Evolutionary conservation across 306 rosid genomes (phyloP).

Genomic region (Pachyrhizus erosus): DNA sequence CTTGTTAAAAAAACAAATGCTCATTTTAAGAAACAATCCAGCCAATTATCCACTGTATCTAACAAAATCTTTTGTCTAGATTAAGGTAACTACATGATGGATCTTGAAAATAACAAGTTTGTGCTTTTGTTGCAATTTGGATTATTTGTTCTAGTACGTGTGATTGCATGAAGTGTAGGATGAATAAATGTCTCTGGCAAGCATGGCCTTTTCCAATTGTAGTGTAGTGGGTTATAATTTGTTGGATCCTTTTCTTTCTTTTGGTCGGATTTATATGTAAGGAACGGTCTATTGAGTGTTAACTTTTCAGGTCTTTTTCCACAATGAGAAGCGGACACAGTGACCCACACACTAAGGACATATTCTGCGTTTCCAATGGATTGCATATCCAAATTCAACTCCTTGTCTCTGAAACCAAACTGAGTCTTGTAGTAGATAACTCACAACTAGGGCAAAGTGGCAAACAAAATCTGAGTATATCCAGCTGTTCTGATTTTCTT

Average conservation of each 20-base stretch:
- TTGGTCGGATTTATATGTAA: not conserved
- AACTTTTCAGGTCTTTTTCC: conserved; percentile 37
- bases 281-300: not conserved
- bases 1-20: not conserved
- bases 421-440: not conserved
- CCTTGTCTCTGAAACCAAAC: conserved; percentile 21
- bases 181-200: not conserved
- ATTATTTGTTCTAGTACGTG: not conserved
- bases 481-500: not conserved
- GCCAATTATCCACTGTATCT: not conserved
- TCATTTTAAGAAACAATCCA: not conserved
- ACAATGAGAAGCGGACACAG: conserved; percentile 28
- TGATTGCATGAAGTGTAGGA: not conserved
- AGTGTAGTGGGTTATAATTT: not conserved
- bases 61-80: not conserved
- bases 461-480: conserved; percentile 3
- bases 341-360: conserved; percentile 37
- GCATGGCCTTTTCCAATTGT: not conserved
- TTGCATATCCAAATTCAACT: not conserved
- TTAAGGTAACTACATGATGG: not conserved
- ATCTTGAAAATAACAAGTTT: not conserved
- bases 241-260: not conserved
- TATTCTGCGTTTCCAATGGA: not conserved
- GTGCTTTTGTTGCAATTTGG: not conserved
- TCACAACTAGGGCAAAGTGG: not conserved